phyloP scores from a whole-genome alignment of 75 land plant species.

The Isoetes taiwanensis region DNA sequence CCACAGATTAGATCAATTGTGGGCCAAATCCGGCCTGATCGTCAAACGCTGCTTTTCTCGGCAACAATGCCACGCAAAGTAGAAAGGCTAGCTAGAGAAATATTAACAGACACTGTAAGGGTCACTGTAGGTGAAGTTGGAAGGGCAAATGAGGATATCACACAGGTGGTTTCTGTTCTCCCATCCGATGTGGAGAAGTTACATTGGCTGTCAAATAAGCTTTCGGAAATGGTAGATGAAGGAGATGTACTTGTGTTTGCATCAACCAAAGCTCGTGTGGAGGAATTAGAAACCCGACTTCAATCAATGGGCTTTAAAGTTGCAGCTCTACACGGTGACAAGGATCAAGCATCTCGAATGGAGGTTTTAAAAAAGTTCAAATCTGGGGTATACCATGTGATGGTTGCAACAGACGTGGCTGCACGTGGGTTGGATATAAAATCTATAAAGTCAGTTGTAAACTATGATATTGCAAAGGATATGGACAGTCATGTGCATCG shows the following conservation, averaged over 20 bases:
- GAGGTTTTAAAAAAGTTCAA: slow-evolving; percentile 86
- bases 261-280: slow-evolving; percentile 78
- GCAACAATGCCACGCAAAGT: slow-evolving; percentile 97
- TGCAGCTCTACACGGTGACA: slow-evolving; percentile 97
- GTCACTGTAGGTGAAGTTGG: slow-evolving; percentile 92
- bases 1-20: slow-evolving; percentile 95
- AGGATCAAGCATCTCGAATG: slow-evolving; percentile 93
- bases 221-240: slow-evolving; percentile 66
- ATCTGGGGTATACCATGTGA: slow-evolving; percentile 71
- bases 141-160: slow-evolving; percentile 95
- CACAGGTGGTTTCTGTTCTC: slow-evolving; percentile 62
- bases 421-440: slow-evolving; percentile 97
- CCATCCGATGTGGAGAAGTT: slow-evolving; percentile 88
- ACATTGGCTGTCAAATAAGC: slow-evolving; percentile 78
- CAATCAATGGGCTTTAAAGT: slow-evolving; percentile 53
- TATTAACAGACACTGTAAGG: slow-evolving; percentile 75
- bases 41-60: slow-evolving; percentile 90
- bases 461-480: slow-evolving; percentile 88
- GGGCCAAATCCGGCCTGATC: slow-evolving; percentile 94
- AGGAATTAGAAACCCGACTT: slow-evolving; percentile 72
- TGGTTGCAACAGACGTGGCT: slow-evolving; percentile 96
- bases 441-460: slow-evolving; percentile 93
- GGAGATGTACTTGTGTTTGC: slow-evolving; percentile 95
- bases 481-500: slow-evolving; percentile 99
- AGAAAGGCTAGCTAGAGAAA: slow-evolving; percentile 80